Percentiles rank a stretch among this genome's conserved stretches.
Evolutionary conservation across 495 filamentous ascomycete genomes (phyloP).

Genomic region (Penicillium verhagenii): DNA sequence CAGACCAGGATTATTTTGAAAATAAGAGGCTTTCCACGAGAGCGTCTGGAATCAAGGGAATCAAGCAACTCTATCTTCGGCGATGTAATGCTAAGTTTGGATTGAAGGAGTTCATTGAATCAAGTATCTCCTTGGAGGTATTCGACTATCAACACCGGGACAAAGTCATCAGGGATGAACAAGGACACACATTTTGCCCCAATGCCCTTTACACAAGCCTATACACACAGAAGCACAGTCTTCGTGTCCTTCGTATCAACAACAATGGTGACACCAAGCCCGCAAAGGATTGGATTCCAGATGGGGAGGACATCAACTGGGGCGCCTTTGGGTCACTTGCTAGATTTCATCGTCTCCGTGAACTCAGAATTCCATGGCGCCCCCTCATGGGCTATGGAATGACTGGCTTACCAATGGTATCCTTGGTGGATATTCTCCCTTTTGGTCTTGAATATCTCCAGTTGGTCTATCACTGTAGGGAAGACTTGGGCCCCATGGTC

Average conservation of each 20-base stretch:
- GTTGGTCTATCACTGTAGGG: background rate
- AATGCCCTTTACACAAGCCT: conserved; percentile 8
- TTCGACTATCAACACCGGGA: conserved; percentile 17
- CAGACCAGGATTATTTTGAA: no score
- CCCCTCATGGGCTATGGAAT: conserved; percentile 8
- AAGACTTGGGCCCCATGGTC: background rate
- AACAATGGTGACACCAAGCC: conserved; percentile 3
- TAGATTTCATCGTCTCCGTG: conserved; percentile 13
- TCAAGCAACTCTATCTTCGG: no score
- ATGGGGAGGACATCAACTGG: background rate
- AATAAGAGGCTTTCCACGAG: no score
- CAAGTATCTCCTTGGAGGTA: no score
- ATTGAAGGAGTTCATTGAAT: no score
- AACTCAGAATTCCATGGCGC: conserved; percentile 11
- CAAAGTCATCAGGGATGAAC: conserved; percentile 5
- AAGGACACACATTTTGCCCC: conserved; percentile 5
- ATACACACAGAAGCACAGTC: conserved; percentile 15
- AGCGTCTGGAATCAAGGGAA: no score
- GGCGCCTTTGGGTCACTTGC: conserved; percentile 7
- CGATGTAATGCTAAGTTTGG: no score
- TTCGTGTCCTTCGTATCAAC: conserved; percentile 14
- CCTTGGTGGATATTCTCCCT: background rate
- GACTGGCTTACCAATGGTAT: background rate
- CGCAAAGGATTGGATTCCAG: background rate
- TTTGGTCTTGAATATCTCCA: background rate